Evolutionary conservation across 2,329 filamentous ascomycete species (phyloP).

Genomic region (Mariannaea sp.): DNA sequence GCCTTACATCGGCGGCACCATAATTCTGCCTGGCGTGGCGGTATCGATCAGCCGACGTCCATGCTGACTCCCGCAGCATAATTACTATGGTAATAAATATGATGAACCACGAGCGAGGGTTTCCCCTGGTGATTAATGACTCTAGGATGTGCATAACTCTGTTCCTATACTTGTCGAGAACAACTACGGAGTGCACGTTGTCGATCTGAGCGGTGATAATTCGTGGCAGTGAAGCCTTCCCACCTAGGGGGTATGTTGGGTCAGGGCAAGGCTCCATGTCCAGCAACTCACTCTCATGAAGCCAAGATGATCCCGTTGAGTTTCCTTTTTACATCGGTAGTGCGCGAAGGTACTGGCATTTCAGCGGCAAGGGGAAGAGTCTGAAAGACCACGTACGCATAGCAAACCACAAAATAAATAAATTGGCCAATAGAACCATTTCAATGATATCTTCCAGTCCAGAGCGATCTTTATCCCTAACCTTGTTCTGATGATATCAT

Average conservation of each 20-base stretch:
- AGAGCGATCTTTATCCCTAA: background rate
- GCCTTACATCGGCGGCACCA: slow-evolving; percentile 32
- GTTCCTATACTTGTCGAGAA: slow-evolving; percentile 44
- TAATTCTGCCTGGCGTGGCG: slow-evolving; percentile 49
- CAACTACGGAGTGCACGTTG: slow-evolving; percentile 45
- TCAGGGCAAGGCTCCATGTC: slow-evolving; percentile 46
- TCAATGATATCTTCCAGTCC: slow-evolving; percentile 33
- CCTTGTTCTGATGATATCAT: background rate
- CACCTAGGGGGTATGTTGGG: slow-evolving; percentile 45
- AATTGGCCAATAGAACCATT: slow-evolving; percentile 44
- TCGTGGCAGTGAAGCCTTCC: slow-evolving; percentile 47
- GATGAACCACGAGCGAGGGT: slow-evolving; percentile 39
- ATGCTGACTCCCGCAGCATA: slow-evolving; percentile 49
- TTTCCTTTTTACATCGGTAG: too few species aligned
- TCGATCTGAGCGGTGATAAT: slow-evolving; percentile 54
- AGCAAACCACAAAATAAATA: slow-evolving; percentile 54
- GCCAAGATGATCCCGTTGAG: slow-evolving; percentile 50
- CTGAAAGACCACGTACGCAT: slow-evolving; percentile 50
- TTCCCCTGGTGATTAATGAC: slow-evolving; percentile 41
- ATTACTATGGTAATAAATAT: slow-evolving; percentile 49
- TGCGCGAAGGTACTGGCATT: background rate
- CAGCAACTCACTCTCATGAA: slow-evolving; percentile 48
- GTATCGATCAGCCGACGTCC: slow-evolving; percentile 47
- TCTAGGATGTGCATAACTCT: slow-evolving; percentile 45
- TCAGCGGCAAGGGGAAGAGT: too few species aligned